phyloP scores from a whole-genome alignment of 768 basidiomycete genomes.

The Tylopilus sp. region DNA sequence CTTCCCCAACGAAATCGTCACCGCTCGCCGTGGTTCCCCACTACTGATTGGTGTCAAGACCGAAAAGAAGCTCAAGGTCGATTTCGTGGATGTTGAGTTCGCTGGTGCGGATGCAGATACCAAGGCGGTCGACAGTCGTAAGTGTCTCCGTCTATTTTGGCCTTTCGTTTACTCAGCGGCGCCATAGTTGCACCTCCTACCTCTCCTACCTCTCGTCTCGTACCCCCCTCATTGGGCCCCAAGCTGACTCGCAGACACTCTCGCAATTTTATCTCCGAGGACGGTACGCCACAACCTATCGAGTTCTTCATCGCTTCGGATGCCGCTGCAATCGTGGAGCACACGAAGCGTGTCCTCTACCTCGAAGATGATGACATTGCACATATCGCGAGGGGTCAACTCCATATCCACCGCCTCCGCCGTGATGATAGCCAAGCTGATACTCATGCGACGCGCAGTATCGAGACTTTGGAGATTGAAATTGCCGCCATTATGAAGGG shows the following conservation, averaged over 20 bases:
- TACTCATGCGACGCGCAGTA: constrained; percentile 71
- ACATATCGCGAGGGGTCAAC: constrained; percentile 93
- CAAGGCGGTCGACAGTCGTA: constrained; percentile 41
- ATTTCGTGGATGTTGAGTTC: constrained; percentile 98
- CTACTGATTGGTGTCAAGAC: constrained; percentile 98
- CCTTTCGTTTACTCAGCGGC: constrained; percentile 1
- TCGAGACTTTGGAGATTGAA: constrained; percentile 98
- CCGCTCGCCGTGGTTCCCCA: constrained; percentile 95
- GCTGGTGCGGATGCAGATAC: constrained; percentile 64
- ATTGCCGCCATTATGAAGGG: constrained; percentile 99
- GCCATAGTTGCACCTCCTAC: constrained; percentile 41
- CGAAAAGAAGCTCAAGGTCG: constrained; percentile 99
- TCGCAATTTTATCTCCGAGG: constrained; percentile 97
- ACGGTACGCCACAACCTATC: constrained; percentile 97
- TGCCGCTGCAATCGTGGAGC: constrained; percentile 93
- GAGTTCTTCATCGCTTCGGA: constrained; percentile 99
- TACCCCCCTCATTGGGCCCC: constrained; percentile 54
- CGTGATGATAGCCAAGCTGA: constrained; percentile 72
- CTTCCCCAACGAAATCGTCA: constrained; percentile 94
- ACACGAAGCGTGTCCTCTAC: constrained; percentile 98
- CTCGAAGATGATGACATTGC: constrained; percentile 99
- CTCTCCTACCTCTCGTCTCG: constrained; percentile 62
- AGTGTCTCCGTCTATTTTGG: constrained; percentile 14
- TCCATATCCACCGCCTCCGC: constrained; percentile 98
- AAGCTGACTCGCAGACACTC: constrained; percentile 94